A percentile compares a stretch with the other conserved stretches of the same genome.
Conservation (phyloP, 805 yeast species). For the Suhomyces prunicola region DNA sequence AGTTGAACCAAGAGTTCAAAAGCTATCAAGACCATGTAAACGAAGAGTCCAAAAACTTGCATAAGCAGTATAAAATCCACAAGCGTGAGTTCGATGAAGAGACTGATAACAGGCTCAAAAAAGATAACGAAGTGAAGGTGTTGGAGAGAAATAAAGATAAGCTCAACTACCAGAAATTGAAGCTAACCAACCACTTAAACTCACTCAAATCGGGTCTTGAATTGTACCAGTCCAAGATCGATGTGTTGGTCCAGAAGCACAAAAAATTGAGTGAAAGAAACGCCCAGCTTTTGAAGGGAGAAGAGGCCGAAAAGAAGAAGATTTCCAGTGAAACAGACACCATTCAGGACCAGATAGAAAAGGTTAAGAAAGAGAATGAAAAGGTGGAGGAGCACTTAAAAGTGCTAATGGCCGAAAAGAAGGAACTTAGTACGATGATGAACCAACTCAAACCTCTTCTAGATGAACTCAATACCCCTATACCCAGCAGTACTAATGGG, state of each 20-base stretch:
- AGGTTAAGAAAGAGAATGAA: constrained; percentile 19
- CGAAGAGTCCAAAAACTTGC: constrained; percentile 15
- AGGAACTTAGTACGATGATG: constrained; percentile 14
- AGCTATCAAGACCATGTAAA: constrained; percentile 10
- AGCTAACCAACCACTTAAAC: constrained; percentile 23
- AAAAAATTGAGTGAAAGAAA: constrained; percentile 24
- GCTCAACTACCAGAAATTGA: constrained; percentile 31
- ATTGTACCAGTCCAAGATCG: constrained; percentile 17
- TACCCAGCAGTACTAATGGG: neutral
- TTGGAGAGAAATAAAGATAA: constrained; percentile 31
- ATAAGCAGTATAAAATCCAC: constrained; percentile 28
- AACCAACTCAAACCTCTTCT: constrained; percentile 22
- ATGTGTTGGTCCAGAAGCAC: constrained; percentile 13
- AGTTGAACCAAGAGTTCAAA: constrained; percentile 18
- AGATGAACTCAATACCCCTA: constrained; percentile 18
- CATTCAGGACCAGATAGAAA: constrained; percentile 13
- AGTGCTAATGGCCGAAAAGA: constrained; percentile 20
- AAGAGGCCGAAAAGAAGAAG: constrained; percentile 20
- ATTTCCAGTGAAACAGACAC: constrained; percentile 15
- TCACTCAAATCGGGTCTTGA: constrained; percentile 17
- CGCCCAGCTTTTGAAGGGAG: constrained; percentile 19
- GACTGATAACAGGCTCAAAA: constrained; percentile 24
- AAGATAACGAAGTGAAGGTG: constrained; percentile 30
- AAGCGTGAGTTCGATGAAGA: constrained; percentile 39
- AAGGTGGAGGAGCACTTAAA: constrained; percentile 26